Conservation (phyloP, 768 basidiomycete species). For the Cyathus striatus region DNA sequence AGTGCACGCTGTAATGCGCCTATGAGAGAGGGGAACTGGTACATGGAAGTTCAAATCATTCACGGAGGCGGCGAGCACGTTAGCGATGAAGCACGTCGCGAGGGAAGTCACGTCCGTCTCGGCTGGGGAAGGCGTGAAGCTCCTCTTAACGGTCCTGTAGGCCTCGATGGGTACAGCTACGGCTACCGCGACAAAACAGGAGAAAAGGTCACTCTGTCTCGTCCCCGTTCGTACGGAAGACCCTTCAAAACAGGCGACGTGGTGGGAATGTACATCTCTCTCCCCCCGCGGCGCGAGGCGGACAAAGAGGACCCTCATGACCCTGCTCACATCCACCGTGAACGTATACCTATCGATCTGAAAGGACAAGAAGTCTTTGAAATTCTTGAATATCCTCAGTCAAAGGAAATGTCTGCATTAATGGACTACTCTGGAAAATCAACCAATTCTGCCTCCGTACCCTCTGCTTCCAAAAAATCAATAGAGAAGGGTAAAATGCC, state of each 20-base stretch:
- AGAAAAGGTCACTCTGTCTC: constrained; percentile 83
- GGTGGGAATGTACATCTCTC: constrained; percentile 88
- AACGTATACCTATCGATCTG: constrained; percentile 90
- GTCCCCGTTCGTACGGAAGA: constrained; percentile 72
- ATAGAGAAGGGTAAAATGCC: constrained; percentile 66
- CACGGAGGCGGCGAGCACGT: constrained; percentile 63
- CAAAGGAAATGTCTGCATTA: constrained; percentile 89
- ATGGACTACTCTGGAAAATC: constrained; percentile 72
- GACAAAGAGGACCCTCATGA: constrained; percentile 64
- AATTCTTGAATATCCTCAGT: constrained; percentile 79
- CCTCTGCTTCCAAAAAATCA: constrained; percentile 58
- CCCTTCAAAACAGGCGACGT: constrained; percentile 80
- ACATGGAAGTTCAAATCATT: constrained; percentile 83
- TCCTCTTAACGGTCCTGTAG: constrained; percentile 88
- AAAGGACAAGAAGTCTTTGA: constrained; percentile 99
- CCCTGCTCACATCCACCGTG: constrained; percentile 79
- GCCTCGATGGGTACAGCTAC: constrained; percentile 92
- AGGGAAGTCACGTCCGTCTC: constrained; percentile 81
- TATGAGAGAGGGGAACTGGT: constrained; percentile 88
- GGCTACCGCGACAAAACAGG: constrained; percentile 89
- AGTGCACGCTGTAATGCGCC: constrained; percentile 89
- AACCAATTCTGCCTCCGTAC: constrained; percentile 47
- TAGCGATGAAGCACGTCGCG: constrained; percentile 41
- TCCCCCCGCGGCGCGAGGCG: constrained; percentile 64
- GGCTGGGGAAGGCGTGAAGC: constrained; percentile 94